phyloP scores from a whole-genome alignment of 2,329 filamentous ascomycete species.

The Stylonectria norvegica region DNA sequence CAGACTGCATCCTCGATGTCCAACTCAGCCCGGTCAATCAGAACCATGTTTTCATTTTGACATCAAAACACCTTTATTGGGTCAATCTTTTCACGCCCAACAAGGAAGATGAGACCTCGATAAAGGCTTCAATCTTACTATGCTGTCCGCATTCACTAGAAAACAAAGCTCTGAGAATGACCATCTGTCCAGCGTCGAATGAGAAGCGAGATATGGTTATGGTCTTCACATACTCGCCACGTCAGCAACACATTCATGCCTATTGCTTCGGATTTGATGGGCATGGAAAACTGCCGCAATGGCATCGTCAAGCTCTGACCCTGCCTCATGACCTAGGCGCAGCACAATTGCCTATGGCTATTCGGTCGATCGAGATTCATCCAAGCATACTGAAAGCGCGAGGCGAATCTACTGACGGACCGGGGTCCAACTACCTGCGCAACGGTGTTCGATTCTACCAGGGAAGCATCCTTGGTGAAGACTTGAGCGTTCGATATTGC shows the following conservation, averaged over 20 bases:
- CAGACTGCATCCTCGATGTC: constrained; percentile 53
- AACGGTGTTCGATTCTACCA: constrained; percentile 45
- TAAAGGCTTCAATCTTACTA: constrained; percentile 26
- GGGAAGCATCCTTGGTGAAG: constrained; percentile 39
- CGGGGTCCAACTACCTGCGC: constrained; percentile 31
- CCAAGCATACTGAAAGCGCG: constrained; percentile 22
- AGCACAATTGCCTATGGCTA: constrained; percentile 3
- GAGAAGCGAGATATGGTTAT: constrained; percentile 22
- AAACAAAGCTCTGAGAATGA: constrained; percentile 28
- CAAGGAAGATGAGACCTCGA: constrained; percentile 3
- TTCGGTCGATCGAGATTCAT: constrained; percentile 29
- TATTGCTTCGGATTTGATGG: constrained; percentile 33
- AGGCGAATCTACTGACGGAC: constrained; percentile 10
- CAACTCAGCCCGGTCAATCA: constrained; percentile 44
- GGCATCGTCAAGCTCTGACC: constrained; percentile 35
- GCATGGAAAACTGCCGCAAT: constrained; percentile 30
- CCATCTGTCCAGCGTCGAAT: constrained; percentile 24
- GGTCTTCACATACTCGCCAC: constrained; percentile 34
- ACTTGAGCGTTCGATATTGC: constrained; percentile 43
- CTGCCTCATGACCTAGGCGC: constrained; percentile 18
- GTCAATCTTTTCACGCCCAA: constrained; percentile 37
- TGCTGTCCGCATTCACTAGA: constrained; percentile 29
- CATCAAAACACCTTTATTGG: constrained; percentile 48
- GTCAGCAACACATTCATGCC: constrained; percentile 30
- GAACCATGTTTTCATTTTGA: constrained; percentile 57